Conservation (phyloP, 768 basidiomycete genomes). For the button mushroom (Agaricus bisporus) region DNA sequence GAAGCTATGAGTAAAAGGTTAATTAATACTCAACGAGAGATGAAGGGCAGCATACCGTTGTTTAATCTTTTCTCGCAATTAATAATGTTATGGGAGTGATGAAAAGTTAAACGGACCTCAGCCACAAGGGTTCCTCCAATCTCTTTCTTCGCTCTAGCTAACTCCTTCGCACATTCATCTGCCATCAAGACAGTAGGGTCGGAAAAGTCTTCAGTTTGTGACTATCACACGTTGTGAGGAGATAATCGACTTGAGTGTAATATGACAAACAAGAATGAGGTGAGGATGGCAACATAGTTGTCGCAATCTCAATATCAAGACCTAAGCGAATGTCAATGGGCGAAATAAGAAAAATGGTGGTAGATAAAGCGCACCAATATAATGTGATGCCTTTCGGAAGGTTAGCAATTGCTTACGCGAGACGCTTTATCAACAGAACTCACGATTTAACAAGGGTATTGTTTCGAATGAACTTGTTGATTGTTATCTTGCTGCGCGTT, state of each 20-base stretch:
- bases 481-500: constrained; percentile 42
- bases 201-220: constrained; percentile 30
- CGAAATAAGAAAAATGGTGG: background rate
- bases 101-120: constrained; percentile 20
- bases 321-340: constrained; percentile 23
- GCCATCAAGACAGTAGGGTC: constrained; percentile 47
- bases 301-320: constrained; percentile 70
- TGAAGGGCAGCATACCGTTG: constrained; percentile 1
- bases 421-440: constrained; percentile 11
- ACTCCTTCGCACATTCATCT: constrained; percentile 46
- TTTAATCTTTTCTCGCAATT: constrained; percentile 9
- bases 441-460: constrained; percentile 71
- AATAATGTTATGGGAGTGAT: background rate
- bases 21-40: background rate
- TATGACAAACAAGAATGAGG: constrained; percentile 50
- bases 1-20: constrained; percentile 26
- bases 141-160: constrained; percentile 49
- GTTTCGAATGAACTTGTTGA: constrained; percentile 56
- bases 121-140: constrained; percentile 36
- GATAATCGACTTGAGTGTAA: background rate
- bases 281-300: constrained; percentile 72
- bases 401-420: background rate
- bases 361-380: constrained; percentile 33
- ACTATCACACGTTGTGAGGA: background rate
- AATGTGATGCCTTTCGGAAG: constrained; percentile 33